A percentile compares a stretch with the other conserved stretches of the same genome.
These are phyloP conservation scores for Monilinia polystroma DNA, from an alignment of 2,329 filamentous ascomycete species.

Conservation along the genomic window DNA sequence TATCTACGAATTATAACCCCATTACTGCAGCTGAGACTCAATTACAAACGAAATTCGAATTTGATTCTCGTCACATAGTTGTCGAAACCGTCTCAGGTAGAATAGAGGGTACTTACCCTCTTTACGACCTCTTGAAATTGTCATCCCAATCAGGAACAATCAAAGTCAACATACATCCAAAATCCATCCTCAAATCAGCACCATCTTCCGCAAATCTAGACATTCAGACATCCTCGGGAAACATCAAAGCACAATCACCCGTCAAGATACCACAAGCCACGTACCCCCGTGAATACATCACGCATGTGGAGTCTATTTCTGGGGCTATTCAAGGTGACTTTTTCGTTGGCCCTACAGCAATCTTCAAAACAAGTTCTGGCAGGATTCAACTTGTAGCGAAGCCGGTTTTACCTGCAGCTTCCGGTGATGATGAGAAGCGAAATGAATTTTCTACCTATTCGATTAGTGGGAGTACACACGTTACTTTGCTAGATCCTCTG, in stretches of 20 bases:
- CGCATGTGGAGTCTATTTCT: slow-evolving; percentile 32
- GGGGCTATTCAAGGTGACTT: slow-evolving; percentile 34
- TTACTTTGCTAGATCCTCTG: slow-evolving; percentile 33
- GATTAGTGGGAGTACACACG: slow-evolving; percentile 30
- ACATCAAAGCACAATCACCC: slow-evolving; percentile 32
- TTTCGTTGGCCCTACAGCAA: slow-evolving; percentile 32
- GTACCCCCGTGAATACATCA: slow-evolving; percentile 37
- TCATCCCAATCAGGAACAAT: slow-evolving; percentile 35
- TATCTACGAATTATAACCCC: neutral
- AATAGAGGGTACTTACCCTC: slow-evolving; percentile 37
- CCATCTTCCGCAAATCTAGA: slow-evolving; percentile 35
- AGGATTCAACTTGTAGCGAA: slow-evolving; percentile 29
- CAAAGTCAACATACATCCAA: slow-evolving; percentile 29
- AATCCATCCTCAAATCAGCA: slow-evolving; percentile 27
- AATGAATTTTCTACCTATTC: slow-evolving; percentile 34
- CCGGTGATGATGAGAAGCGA: slow-evolving; percentile 14
- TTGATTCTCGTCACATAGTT: slow-evolving; percentile 31
- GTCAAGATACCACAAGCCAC: slow-evolving; percentile 21
- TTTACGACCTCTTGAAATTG: slow-evolving; percentile 35
- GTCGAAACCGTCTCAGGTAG: slow-evolving; percentile 35
- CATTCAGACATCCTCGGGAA: slow-evolving; percentile 33
- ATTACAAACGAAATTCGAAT: neutral
- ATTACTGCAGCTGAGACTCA: slow-evolving; percentile 23
- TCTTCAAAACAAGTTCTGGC: slow-evolving; percentile 32
- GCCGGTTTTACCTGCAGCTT: slow-evolving; percentile 31